These are phyloP conservation scores for Suillus bovinus DNA, from an alignment of 768 basidiomycete species.

Conservation along the genomic window DNA sequence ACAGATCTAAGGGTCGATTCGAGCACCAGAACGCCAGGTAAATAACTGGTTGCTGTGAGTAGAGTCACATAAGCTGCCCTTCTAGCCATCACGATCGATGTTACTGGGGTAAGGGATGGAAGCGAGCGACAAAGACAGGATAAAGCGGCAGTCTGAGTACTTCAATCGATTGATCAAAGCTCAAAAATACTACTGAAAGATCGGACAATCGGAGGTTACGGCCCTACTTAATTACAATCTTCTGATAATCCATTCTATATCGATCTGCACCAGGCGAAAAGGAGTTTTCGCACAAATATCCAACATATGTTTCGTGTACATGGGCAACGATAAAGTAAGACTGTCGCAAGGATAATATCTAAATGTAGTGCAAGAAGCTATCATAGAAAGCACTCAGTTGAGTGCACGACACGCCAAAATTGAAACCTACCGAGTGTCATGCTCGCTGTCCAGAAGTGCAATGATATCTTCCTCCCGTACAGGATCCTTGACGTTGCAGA, in stretches of 20 bases:
- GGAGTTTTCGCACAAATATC: background rate
- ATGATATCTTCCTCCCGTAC: constrained; percentile 96
- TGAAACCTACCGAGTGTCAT: constrained; percentile 85
- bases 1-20: constrained; percentile 52
- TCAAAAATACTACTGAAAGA: background rate
- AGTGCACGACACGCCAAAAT: background rate
- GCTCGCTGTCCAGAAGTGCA: constrained; percentile 95
- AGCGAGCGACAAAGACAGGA: background rate
- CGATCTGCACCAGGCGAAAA: constrained; percentile 2
- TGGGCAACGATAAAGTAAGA: too few species aligned
- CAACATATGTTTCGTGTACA: too few species aligned
- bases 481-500: constrained; percentile 99
- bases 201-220: background rate
- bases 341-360: too few species aligned
- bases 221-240: background rate
- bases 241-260: background rate
- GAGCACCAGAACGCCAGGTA: constrained; percentile 58
- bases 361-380: background rate
- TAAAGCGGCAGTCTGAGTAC: background rate
- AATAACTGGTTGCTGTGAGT: constrained; percentile 64
- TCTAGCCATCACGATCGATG: constrained; percentile 27
- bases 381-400: background rate
- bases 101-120: background rate
- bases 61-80: constrained; percentile 74
- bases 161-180: background rate